These are phyloP conservation scores for Trichomonascus vanleenenianus DNA, from an alignment of 805 yeast genomes.

Conservation along the genomic window DNA sequence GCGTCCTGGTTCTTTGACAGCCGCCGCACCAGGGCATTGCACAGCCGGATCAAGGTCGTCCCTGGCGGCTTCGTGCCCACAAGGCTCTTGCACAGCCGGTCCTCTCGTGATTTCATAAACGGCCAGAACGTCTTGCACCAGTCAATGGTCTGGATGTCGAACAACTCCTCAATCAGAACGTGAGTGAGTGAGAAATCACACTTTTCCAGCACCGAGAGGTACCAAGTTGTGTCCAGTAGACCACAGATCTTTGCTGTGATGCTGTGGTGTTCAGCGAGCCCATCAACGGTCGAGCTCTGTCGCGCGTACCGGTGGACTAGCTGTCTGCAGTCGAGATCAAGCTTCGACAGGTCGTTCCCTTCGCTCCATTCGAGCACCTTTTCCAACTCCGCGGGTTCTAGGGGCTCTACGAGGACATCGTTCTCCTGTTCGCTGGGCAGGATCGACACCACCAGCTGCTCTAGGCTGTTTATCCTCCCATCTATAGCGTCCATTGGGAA, in stretches of 20 bases:
- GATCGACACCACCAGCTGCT: too few species aligned
- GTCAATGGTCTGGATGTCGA: conserved; percentile 27
- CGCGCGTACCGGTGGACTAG: too few species aligned
- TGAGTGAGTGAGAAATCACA: conserved; percentile 19
- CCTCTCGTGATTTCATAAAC: conserved; percentile 25
- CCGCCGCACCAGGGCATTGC: conserved; percentile 28
- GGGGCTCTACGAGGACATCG: too few species aligned
- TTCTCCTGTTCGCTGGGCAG: too few species aligned
- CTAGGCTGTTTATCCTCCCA: too few species aligned
- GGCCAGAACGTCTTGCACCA: conserved; percentile 32
- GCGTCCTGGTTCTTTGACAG: conserved; percentile 28
- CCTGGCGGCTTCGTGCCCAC: conserved; percentile 29
- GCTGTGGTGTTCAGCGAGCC: too few species aligned
- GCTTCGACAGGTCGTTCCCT: too few species aligned
- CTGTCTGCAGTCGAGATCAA: too few species aligned
- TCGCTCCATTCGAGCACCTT: too few species aligned
- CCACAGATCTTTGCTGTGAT: conserved; percentile 9
- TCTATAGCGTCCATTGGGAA: too few species aligned
- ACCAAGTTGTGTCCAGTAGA: conserved; percentile 17
- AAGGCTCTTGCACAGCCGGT: conserved; percentile 18
- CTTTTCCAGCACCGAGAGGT: conserved; percentile 6
- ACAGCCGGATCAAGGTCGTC: conserved; percentile 27
- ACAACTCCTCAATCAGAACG: conserved; percentile 26
- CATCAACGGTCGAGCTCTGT: too few species aligned
- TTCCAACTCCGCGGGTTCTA: too few species aligned